Base-by-base conservation (phyloP, 805 yeast species). In the Kregervanrija fluxuum region DNA sequence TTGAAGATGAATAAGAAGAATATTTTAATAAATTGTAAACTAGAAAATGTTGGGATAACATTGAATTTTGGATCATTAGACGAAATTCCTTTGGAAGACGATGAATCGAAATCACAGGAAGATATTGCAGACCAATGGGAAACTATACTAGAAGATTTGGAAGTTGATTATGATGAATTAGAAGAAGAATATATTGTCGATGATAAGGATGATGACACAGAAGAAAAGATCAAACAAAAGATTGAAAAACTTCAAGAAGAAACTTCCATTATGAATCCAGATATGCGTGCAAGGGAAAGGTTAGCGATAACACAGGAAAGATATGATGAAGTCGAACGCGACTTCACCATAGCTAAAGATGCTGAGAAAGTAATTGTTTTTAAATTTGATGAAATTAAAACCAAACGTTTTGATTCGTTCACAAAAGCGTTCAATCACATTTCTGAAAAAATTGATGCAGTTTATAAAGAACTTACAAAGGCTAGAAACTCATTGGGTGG, bases 391-490 rank as follows among this genome's bases (percentile, higher is more conserved):
- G 74, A 67, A 4, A 69, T 89, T 14, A 82, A 78, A 53, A 66
- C 66, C 5, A 65, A 70, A 46, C 76, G 99, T 51, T 75, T 73
- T 46, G 75, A 75, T 6, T 54, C 65, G 31, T 93, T 91, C 62
- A 80, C 76, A 64, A 69, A 71, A 35, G 91, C 95, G 0, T 89
- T 83, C 55, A 73, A 76, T n/a, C 88, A 84, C 55, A 82, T 91
- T 31, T 77, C 91, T 4, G 71, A 69, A 2, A 73, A 75, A 45
- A 83, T 93, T 51, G 95, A 86, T 59, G 65, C 68, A 0, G 80
- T 88, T 9, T 93, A 91, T 63, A 83, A 89, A 57, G 97, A 90
- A 55, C 70, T 93, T 41, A 93, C 97, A 0, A 81, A 77, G 51
- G 75, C 85, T 0, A 64, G 73, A 4, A 75, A 81, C 0, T 77